Evolutionary conservation across 2,329 filamentous ascomycete species (phyloP).

Genomic region (Sarocladiaceae sp.): DNA sequence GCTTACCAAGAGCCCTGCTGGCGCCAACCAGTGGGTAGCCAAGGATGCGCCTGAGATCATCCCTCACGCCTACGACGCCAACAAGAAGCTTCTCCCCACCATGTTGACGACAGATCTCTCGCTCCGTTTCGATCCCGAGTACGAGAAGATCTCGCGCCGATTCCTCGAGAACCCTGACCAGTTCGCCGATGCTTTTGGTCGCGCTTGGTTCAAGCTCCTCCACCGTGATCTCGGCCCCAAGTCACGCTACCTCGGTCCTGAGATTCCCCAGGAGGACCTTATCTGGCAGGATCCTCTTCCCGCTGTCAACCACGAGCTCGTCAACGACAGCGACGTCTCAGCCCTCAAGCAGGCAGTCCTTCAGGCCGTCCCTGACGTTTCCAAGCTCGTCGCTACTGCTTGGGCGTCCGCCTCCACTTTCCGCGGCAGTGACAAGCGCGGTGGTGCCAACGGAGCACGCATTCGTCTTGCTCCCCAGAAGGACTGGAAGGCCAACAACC

Average conservation of each 20-base stretch:
- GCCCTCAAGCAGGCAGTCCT: conserved; percentile 64
- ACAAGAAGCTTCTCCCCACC: conserved; percentile 65
- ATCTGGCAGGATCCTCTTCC: conserved; percentile 73
- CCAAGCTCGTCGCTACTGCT: conserved; percentile 58
- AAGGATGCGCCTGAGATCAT: conserved; percentile 60
- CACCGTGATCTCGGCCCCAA: conserved; percentile 74
- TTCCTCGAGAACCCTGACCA: conserved; percentile 64
- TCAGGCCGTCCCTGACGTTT: conserved; percentile 49
- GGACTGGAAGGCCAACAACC: conserved; percentile 71
- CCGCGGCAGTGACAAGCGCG: conserved; percentile 73
- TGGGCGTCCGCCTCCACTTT: conserved; percentile 68
- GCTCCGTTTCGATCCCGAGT: conserved; percentile 63
- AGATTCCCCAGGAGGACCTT: conserved; percentile 63
- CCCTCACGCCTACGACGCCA: conserved; percentile 63
- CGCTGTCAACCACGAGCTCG: conserved; percentile 45
- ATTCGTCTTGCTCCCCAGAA: conserved; percentile 68
- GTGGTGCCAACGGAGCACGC: conserved; percentile 73
- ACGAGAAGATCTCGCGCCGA: conserved; percentile 68
- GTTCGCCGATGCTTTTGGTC: conserved; percentile 62
- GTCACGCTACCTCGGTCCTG: conserved; percentile 65
- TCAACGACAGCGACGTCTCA: conserved; percentile 58
- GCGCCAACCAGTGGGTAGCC: conserved; percentile 71
- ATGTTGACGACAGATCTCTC: conserved; percentile 74
- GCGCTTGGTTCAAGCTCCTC: conserved; percentile 78
- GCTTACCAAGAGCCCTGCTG: conserved; percentile 66